A percentile compares a stretch with the other conserved stretches of the same genome.
Conservation (phyloP, 2,329 filamentous ascomycete species). For the Macrophomina phaseolina region DNA sequence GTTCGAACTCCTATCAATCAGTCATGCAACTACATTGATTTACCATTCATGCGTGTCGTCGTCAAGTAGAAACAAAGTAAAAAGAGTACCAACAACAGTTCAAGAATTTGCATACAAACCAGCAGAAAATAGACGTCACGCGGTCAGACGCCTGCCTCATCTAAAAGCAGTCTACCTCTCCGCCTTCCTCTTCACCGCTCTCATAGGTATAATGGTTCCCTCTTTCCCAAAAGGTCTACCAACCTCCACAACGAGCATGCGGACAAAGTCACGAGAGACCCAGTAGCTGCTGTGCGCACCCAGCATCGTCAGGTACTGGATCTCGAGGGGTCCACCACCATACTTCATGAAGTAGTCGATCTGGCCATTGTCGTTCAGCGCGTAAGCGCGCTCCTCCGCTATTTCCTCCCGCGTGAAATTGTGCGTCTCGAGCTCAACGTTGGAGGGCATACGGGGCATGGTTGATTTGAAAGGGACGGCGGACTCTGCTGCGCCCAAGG, state of each 20-base stretch:
- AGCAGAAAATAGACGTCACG: background rate
- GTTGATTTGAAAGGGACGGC: slow-evolving; percentile 39
- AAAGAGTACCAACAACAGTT: background rate
- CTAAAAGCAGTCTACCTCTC: background rate
- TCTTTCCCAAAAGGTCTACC: slow-evolving; percentile 74
- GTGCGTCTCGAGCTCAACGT: slow-evolving; percentile 91
- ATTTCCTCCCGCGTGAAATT: slow-evolving; percentile 93
- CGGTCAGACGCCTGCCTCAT: background rate
- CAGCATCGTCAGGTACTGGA: slow-evolving; percentile 97
- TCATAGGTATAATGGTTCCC: slow-evolving; percentile 59
- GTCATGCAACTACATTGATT: slow-evolving; percentile 7
- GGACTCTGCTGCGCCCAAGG: slow-evolving; percentile 34
- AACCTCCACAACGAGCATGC: slow-evolving; percentile 87
- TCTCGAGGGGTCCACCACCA: slow-evolving; percentile 84
- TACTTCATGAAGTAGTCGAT: slow-evolving; percentile 88
- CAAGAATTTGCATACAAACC: background rate
- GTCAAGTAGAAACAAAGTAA: background rate
- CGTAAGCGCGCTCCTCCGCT: slow-evolving; percentile 83
- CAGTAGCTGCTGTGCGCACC: slow-evolving; percentile 96
- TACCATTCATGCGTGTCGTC: slow-evolving; percentile 1
- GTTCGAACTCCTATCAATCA: background rate
- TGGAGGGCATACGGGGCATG: slow-evolving; percentile 50
- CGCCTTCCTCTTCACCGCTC: slow-evolving; percentile 58
- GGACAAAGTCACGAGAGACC: slow-evolving; percentile 84
- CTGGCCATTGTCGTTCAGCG: slow-evolving; percentile 96